A percentile compares a stretch with the other conserved stretches of the same genome.
phyloP scores from a whole-genome alignment of 2,329 filamentous ascomycete species.

The Trichocomaceae sp. region DNA sequence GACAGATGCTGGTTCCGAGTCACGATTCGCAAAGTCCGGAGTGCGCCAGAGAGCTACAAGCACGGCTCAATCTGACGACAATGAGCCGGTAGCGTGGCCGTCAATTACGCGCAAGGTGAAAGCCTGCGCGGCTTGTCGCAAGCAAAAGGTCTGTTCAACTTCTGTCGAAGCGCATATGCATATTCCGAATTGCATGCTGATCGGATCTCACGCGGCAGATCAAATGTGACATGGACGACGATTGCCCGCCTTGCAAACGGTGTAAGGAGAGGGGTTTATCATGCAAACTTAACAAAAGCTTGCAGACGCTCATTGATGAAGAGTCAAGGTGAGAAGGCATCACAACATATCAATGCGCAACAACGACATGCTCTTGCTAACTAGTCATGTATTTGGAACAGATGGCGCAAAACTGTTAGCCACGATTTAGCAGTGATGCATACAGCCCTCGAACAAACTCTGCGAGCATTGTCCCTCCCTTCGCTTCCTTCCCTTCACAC shows the following conservation, averaged over 20 bases:
- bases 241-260: conserved; percentile 42
- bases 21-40: conserved; percentile 9
- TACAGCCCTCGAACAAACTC: conserved; percentile 22
- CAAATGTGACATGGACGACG: conserved; percentile 43
- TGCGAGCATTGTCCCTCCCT: conserved; percentile 34
- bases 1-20: conserved; percentile 10
- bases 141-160: conserved; percentile 40
- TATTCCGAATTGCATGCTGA: background rate
- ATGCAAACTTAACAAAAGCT: conserved; percentile 44
- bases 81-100: conserved; percentile 17
- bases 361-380: background rate
- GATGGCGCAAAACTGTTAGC: conserved; percentile 23
- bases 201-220: conserved; percentile 19
- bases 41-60: conserved; percentile 10
- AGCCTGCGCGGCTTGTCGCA: conserved; percentile 46
- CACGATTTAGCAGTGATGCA: conserved; percentile 13
- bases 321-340: conserved; percentile 20
- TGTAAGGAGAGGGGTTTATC: conserved; percentile 42
- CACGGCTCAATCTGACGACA: conserved; percentile 10
- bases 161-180: background rate
- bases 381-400: background rate
- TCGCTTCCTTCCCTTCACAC: conserved; percentile 32
- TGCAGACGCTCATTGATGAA: conserved; percentile 41
- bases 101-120: conserved; percentile 36
- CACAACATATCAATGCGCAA: background rate